Conservation (phyloP, 805 yeast species). For the Wickerhamiella dianesei region DNA sequence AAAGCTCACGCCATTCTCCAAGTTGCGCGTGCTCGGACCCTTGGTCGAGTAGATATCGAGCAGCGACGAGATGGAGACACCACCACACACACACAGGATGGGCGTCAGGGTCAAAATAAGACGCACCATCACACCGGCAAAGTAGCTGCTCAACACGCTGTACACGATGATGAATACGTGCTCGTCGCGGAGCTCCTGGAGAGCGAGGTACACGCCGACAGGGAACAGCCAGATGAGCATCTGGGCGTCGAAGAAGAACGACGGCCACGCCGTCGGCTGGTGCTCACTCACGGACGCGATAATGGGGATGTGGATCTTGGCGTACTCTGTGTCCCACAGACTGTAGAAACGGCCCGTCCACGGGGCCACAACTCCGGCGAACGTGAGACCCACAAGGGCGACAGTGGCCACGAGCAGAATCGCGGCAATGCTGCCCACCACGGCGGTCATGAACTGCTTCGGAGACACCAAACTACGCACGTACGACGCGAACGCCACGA, state of each 20-base stretch:
- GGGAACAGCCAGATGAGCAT: constrained; percentile 97
- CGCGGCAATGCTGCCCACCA: constrained; percentile 39
- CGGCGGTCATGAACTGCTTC: constrained; percentile 45
- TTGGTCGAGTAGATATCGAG: constrained; percentile 52
- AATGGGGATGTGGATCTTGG: constrained; percentile 95
- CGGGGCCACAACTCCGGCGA: constrained; percentile 90
- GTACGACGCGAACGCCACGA: constrained; percentile 75
- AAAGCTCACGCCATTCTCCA: constrained; percentile 11
- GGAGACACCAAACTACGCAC: constrained; percentile 61
- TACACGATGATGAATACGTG: constrained; percentile 87
- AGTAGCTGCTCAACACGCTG: constrained; percentile 86
- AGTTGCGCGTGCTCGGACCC: constrained; percentile 2
- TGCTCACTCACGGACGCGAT: constrained; percentile 98
- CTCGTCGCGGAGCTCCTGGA: constrained; percentile 81
- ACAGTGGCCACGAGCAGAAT: constrained; percentile 50
- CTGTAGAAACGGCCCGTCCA: constrained; percentile 99
- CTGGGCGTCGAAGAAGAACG: constrained; percentile 88
- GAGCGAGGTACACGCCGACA: constrained; percentile 82
- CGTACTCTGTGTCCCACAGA: constrained; percentile 94
- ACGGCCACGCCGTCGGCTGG: constrained; percentile 99
- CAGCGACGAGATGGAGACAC: constrained; percentile 72
- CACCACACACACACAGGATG: constrained; percentile 84
- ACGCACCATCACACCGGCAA: constrained; percentile 98
- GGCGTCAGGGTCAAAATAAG: constrained; percentile 95
- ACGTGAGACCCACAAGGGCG: constrained; percentile 68